Conservation (phyloP, 1,284 basidiomycete species). For the Naganishia sp. region DNA sequence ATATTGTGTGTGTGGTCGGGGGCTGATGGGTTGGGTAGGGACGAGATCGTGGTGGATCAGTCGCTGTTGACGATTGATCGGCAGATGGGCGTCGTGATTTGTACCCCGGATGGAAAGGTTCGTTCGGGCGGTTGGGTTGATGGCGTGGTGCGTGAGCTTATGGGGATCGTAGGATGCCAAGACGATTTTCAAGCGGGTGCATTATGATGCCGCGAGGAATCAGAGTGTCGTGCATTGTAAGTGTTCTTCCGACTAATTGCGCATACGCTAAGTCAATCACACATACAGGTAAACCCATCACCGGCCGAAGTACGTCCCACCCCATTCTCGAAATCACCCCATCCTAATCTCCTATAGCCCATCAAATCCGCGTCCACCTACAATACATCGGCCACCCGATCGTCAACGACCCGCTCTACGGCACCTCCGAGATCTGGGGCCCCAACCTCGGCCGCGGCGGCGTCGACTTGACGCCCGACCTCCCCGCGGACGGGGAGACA, state of each 20-base stretch:
- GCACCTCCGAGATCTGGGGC: conserved; percentile 79
- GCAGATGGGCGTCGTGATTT: conserved; percentile 92
- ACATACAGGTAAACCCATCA: conserved; percentile 70
- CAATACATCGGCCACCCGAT: conserved; percentile 94
- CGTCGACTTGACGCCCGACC: conserved; percentile 60
- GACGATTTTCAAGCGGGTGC: conserved; percentile 83
- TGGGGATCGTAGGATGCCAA: conserved; percentile 67
- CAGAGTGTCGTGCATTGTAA: conserved; percentile 86
- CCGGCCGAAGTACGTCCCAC: conserved; percentile 72
- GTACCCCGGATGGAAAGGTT: conserved; percentile 90
- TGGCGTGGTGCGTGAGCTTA: no score
- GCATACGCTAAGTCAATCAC: not conserved
- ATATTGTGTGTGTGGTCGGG: not conserved
- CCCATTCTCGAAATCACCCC: no score
- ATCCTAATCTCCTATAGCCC: conserved; percentile 60
- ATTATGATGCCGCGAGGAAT: conserved; percentile 78
- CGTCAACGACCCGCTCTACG: conserved; percentile 87
- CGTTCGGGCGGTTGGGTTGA: conserved; percentile 31
- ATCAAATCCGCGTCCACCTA: conserved; percentile 93
- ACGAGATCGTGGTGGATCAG: conserved; percentile 77
- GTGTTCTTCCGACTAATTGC: conserved; percentile 41
- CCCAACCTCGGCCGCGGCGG: conserved; percentile 74
- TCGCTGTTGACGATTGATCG: conserved; percentile 89
- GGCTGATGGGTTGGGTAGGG: conserved; percentile 56
- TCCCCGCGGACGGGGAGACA: not conserved